phyloP scores from a whole-genome alignment of 345 rosid species.

The Eucalyptus albens region DNA sequence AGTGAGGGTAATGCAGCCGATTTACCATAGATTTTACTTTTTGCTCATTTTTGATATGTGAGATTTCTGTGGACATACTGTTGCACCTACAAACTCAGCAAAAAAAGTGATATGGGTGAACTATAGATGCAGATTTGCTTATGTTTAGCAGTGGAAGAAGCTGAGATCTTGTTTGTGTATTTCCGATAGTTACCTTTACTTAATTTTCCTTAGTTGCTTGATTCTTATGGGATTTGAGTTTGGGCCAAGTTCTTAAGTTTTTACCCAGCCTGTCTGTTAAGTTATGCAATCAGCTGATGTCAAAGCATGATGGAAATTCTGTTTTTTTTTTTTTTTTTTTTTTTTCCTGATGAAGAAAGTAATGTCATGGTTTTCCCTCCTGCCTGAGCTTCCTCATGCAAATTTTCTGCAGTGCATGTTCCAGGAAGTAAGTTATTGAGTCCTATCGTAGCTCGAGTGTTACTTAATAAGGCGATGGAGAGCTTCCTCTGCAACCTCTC shows the following conservation, averaged over 20 bases:
- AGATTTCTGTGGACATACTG: neutral
- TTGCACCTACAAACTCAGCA: neutral
- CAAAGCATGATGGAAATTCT: neutral
- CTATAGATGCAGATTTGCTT: neutral
- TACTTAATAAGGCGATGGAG: neutral
- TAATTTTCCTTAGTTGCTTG: neutral
- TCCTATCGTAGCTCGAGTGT: neutral
- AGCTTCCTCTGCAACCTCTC: neutral
- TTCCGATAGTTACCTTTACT: neutral
- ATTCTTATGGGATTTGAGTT: neutral
- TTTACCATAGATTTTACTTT: neutral
- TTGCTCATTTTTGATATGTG: neutral
- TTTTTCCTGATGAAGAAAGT: neutral
- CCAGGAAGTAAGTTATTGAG: neutral
- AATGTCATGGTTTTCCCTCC: neutral
- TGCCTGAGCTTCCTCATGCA: neutral
- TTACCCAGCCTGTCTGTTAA: neutral
- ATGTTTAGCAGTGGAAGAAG: neutral
- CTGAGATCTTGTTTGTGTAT: neutral
- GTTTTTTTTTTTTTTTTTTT: too few species aligned
- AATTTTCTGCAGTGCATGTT: neutral
- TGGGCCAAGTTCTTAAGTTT: neutral
- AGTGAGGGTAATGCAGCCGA: neutral
- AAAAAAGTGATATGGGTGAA: neutral
- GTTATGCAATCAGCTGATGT: neutral